These are phyloP conservation scores for Entomortierella chlamydospora DNA, from an alignment of 192 early-diverging fungal species.

Conservation along the genomic window DNA sequence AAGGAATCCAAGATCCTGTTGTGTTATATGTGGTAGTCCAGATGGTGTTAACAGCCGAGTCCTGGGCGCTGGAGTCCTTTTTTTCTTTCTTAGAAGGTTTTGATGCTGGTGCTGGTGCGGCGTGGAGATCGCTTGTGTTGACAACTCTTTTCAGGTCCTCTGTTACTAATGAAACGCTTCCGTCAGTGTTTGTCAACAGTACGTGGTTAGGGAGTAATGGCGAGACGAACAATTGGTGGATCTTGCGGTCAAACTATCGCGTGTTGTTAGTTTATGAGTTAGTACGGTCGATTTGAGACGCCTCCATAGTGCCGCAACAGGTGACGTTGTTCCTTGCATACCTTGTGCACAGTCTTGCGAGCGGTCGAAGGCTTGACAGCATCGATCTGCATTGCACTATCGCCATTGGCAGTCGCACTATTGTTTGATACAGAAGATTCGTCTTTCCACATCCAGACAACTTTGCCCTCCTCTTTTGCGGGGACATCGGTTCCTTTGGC, in stretches of 20 bases:
- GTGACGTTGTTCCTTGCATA: neutral
- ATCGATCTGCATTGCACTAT: conserved; percentile 24
- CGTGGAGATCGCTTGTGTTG: conserved; percentile 42
- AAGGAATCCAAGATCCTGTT: conserved; percentile 59
- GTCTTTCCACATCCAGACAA: conserved; percentile 64
- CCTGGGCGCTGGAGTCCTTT: conserved; percentile 15
- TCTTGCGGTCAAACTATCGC: conserved; percentile 57
- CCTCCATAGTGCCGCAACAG: too few species aligned
- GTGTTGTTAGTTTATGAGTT: neutral
- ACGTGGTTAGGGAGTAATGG: conserved; percentile 54
- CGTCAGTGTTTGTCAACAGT: conserved; percentile 57
- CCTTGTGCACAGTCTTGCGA: conserved; percentile 30
- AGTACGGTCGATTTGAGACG: too few species aligned
- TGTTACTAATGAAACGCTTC: conserved; percentile 55
- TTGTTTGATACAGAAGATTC: conserved; percentile 11
- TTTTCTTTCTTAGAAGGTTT: conserved; percentile 21
- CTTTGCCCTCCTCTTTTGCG: conserved; percentile 58
- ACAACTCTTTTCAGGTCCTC: conserved; percentile 59
- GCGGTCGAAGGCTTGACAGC: conserved; percentile 44
- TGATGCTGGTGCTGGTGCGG: neutral
- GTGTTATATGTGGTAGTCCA: conserved; percentile 61
- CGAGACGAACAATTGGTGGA: conserved; percentile 59
- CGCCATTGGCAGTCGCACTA: conserved; percentile 4
- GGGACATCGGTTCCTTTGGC: conserved; percentile 62
- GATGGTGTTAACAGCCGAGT: conserved; percentile 17